A percentile compares a stretch with the other conserved stretches of the same genome.
These are phyloP conservation scores for Leccinum ponderosum DNA, from an alignment of 1,284 basidiomycete genomes.

Conservation along the genomic window DNA sequence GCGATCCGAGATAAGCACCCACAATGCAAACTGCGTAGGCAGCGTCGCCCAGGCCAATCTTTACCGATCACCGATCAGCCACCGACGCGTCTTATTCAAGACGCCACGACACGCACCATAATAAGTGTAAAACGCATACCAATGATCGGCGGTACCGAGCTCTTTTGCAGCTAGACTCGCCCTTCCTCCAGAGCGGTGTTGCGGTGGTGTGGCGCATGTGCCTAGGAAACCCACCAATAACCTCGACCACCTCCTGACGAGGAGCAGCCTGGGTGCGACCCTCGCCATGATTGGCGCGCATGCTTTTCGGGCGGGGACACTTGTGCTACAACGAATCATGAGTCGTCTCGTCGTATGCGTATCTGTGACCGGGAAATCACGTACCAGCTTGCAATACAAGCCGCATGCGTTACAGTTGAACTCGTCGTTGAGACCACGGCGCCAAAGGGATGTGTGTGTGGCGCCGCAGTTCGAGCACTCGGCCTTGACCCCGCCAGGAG, in stretches of 20 bases:
- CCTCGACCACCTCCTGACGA: constrained; percentile 53
- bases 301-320: constrained; percentile 65
- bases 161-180: constrained; percentile 33
- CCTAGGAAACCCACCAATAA: constrained; percentile 46
- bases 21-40: constrained; percentile 82
- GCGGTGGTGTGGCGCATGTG: constrained; percentile 59
- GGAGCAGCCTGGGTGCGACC: constrained; percentile 53
- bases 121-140: constrained; percentile 83
- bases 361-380: constrained; percentile 22
- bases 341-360: no score
- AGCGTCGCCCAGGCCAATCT: constrained; percentile 62
- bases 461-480: constrained; percentile 67
- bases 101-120: constrained; percentile 54
- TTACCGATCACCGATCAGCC: neutral
- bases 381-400: constrained; percentile 74
- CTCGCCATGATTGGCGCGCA: constrained; percentile 73
- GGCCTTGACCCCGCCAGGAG: no score
- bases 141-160: constrained; percentile 55
- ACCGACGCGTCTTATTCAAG: neutral
- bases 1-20: constrained; percentile 16
- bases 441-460: constrained; percentile 81
- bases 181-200: constrained; percentile 89
- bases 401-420: constrained; percentile 83
- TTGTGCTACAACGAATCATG: no score
- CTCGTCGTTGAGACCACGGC: constrained; percentile 79